Base-by-base conservation (phyloP, 2,329 filamentous ascomycete species). In the Verticillium albo-atrum region DNA sequence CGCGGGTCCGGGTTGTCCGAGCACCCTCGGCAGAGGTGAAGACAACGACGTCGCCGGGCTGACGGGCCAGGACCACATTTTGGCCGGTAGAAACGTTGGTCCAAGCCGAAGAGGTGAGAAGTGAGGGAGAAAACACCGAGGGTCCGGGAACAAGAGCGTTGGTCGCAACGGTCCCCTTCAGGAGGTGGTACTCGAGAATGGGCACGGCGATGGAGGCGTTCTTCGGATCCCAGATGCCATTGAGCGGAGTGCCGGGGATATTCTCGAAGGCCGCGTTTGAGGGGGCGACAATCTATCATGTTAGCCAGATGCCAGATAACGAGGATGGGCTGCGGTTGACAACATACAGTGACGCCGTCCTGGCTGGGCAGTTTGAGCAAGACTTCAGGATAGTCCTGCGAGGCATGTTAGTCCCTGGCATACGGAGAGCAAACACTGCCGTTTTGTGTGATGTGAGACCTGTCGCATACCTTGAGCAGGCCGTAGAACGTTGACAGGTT, bases 121-220 rank as follows among this genome's bases (percentile, higher is more conserved):
- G 72, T 1, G 79, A 81, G 30, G 75, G 68, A 34, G 75, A 69
- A 58, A 81, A 77, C 23, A 70, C 68, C 1, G 74, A 71, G 3
- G 71, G 70, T 2, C 76, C 76, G 0, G 67, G 61, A 2, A 69
- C 61, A 35, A 82, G 72, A 20, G 68, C 68, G 7, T 66, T 70
- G 6, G 74, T 74, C 4, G 70, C 66, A 14, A 87, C 76, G 15
- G 77, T 79, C 55, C 79, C 80, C 56, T 80, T 75, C 27, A 89
- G 74, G 56, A 89, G 79, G 71, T 89, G 86, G 70, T 89, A 89
- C 56, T 80, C 73, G 5, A 89, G 77, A 32, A 89, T 77, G 34
- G 72, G 70, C n/a, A 77, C 70, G 3, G 77, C 73, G 9, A 83
- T 74, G 42, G 74, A 72, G 55, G 71, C 68, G 65, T 81, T 71